Conservation (phyloP, 441 rosid genomes). For the Brassica balearica region DNA sequence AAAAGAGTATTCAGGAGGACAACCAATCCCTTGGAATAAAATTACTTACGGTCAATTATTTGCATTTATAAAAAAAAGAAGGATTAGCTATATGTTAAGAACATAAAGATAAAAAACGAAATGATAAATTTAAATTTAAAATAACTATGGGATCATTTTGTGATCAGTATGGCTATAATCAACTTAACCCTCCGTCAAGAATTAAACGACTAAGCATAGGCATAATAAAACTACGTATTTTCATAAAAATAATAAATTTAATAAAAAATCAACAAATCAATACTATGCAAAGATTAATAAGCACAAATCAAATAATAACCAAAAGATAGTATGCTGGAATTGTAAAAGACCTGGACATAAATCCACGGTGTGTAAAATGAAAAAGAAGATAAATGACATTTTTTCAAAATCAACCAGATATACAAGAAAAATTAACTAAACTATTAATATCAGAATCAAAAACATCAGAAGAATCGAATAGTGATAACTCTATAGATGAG, state of each 20-base stretch:
- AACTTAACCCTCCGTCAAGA: neutral
- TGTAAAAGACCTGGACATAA: neutral
- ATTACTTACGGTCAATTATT: neutral
- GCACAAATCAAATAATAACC: neutral
- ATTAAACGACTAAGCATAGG: neutral
- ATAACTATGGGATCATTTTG: neutral
- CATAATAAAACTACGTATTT: neutral
- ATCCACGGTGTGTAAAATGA: neutral
- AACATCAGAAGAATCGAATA: too few species aligned
- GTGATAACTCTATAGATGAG: neutral
- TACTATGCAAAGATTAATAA: neutral
- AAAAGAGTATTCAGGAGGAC: neutral
- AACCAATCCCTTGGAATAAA: neutral
- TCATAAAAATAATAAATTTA: neutral
- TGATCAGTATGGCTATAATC: neutral
- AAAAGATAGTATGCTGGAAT: neutral
- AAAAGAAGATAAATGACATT: neutral
- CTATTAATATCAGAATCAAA: too few species aligned
- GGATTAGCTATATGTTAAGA: neutral
- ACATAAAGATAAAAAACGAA: conserved; percentile 4
- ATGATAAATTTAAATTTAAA: neutral
- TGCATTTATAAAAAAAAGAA: neutral
- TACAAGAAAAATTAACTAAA: too few species aligned
- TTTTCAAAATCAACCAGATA: too few species aligned
- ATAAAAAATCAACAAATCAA: neutral